Base-by-base conservation (phyloP, 495 filamentous ascomycete genomes). In the Penicillium simplicissimum region DNA sequence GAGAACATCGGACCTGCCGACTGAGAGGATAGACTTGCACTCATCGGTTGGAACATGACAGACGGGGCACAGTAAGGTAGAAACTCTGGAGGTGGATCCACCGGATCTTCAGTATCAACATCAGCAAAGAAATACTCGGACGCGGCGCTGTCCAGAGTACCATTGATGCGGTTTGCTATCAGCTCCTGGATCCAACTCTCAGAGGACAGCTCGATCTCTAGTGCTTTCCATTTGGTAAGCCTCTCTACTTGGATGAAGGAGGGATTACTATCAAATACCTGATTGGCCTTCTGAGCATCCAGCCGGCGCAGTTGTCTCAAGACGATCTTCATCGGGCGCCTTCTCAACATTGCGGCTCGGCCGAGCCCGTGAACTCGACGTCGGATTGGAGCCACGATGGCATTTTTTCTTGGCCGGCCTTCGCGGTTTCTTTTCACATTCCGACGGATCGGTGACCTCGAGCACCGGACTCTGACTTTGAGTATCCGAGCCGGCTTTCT, bases 111-210 rank as follows among this genome's bases (percentile, higher is more conserved):
- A 7, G 67, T 43, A 1, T 65, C 62, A 25, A 53, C 56, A 37
- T 57, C 70, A 33, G 9, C 42, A 33, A 36, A 61, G 11, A 14
- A 19, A 19, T 48, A 17, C n/a, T 65, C 52, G 6, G 33, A 31
- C 7, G 45, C 7, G 3, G 42, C 11, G 51, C 23, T 49, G 13
- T 25, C 17, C 13, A 15, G 1, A n/a, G 25, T 40, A 11, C 69
- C 66, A 7, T 58, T 45, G 14, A 68, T 55, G 9, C 66, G 65
- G 7, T 51, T 60, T 5, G 71, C 61, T 51, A 71, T 67, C 31
- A 74, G 64, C 33, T 72, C 70, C 36, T 74, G 73, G 17, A 75
- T 55, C 74, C 74, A 77, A 40, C 52, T 69, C 13, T 73, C 73
- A 0, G 72, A 61, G 0, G 63, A 28, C 25, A 74, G 60, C 34